Evolutionary conservation across 169 alveolate species (phyloP), one percentile per base, ranked within the genome.

Genomic region (Plasmodium falciparum): DNA sequence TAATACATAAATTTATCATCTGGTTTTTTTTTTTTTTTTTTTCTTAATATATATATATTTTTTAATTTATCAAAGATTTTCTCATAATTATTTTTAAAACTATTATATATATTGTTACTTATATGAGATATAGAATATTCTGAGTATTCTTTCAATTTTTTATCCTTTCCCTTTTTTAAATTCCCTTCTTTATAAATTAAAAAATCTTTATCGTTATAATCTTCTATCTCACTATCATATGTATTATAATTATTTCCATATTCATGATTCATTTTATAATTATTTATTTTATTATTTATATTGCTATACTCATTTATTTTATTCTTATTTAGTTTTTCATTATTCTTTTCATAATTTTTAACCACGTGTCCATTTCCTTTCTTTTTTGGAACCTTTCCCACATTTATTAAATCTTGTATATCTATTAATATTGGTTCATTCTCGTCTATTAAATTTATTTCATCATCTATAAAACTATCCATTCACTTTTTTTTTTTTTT

Each of bases 401-500:
- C 39, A 29, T 39, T 12, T 47, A 83, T 6, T 58, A 83, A 24
- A 7, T 83, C 91, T 5, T 54, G 20, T 22, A 83, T 69, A 33
- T 83, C 85, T 54, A 83, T 49, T 24, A 83, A 47, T 15, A 83
- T 59, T 1, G 91, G 85, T 61, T 83, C 91, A 47, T 83, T 83
- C 70, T 83, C 91, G 45, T 69, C 85, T 47, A 73, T 17, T 11
- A 73, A 47, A 54, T 67, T 83, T 83, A 83, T 20, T 43, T 83
- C 91, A n/a, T 83, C 78, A 43, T 83, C 83, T 67, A 83, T 83
- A 52, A 83, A 83, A 72, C 17, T 59, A 58, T 83, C 91, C 91
- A 83, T 83, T 59, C 91, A 83, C 12, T 62, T 45, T 69, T 69
- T 54, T 69, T 69, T 43, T 29, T 69, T 17, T 67, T 67, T 67